Evolutionary conservation across 805 yeast genomes (phyloP), one percentile per base, ranked within the genome.

Genomic region (Kuraishia hungarica): DNA sequence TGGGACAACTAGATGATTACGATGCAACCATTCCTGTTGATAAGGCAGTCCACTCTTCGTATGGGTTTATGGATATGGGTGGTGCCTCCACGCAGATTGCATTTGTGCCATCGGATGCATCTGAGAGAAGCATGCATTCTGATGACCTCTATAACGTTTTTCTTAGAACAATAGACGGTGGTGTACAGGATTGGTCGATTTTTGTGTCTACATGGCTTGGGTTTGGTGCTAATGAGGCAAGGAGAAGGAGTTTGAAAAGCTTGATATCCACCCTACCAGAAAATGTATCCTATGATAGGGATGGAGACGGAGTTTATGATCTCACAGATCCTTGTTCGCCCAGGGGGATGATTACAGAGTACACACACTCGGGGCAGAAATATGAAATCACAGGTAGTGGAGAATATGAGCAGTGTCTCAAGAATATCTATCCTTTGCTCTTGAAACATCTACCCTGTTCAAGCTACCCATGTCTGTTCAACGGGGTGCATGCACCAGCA

Each of bases 51-150:
- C 67, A 65, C 11, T 65, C 68, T 1, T 83, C 96, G 0, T 85
- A 80, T 60, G 99, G 99, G 3, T 93, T 94, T 62, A 87, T 94
- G 93, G 99, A 94, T 68, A 94, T 94, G 99, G 99, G 99, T 17
- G 99, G 99, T 15, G 99, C 99, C 0, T 90, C 97, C 1, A 90
- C 97, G 0, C 99, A 94, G 66, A 81, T 94, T 22, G 96, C 98
- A 8, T 94, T 92, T 76, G 91, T 88, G 8, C 97, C 97, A 0
- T 78, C 83, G 2, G 76, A 78, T 48, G 59, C 63, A 2, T 73
- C 78, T n/a, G 91, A 89, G 58, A 69, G 86, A 7, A 70, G 67
- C 24, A 78, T 78, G 58, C 96, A 90, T 67, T 66, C 71, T 48
- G 92, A 92, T 54, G 96, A 91, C 66, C 76, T 92, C 54, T 81